phyloP scores from a whole-genome alignment of 2,329 filamentous ascomycete genomes.

The Ascochyta lentis region DNA sequence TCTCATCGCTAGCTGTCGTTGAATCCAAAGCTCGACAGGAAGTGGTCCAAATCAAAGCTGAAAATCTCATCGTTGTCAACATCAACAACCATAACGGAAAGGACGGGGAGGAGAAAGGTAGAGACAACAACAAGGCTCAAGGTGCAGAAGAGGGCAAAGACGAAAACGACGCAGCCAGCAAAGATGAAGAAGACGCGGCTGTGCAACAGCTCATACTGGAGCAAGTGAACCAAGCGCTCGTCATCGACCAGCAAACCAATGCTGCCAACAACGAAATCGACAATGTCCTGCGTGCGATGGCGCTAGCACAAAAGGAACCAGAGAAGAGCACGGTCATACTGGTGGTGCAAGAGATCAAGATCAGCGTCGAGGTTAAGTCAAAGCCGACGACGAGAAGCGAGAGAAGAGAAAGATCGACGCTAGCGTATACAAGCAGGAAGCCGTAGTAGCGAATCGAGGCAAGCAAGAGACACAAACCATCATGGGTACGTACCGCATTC shows the following conservation, averaged over 20 bases:
- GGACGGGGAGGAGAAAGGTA: neutral
- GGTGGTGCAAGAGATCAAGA: neutral
- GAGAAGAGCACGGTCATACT: constrained; percentile 7
- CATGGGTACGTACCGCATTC: neutral
- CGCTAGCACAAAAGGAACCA: neutral
- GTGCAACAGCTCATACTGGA: constrained; percentile 2
- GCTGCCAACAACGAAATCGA: constrained; percentile 5
- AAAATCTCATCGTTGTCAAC: neutral
- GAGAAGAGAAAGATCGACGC: neutral
- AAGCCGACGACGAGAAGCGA: neutral
- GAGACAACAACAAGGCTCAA: neutral
- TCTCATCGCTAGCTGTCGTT: neutral
- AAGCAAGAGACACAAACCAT: constrained; percentile 8
- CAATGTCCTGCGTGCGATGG: constrained; percentile 3
- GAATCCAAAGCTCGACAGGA: constrained; percentile 1
- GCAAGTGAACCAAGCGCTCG: constrained; percentile 6
- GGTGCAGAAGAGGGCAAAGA: neutral
- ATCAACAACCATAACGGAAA: neutral
- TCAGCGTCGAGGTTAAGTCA: constrained; percentile 1
- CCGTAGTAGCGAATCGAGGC: constrained; percentile 8
- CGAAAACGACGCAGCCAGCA: neutral
- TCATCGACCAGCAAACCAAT: constrained; percentile 1
- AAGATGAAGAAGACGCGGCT: neutral
- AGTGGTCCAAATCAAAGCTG: neutral
- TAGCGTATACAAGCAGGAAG: constrained; percentile 9